Evolutionary conservation across 2,329 filamentous ascomycete genomes (phyloP).

Genomic region (Alternaria consortialis): DNA sequence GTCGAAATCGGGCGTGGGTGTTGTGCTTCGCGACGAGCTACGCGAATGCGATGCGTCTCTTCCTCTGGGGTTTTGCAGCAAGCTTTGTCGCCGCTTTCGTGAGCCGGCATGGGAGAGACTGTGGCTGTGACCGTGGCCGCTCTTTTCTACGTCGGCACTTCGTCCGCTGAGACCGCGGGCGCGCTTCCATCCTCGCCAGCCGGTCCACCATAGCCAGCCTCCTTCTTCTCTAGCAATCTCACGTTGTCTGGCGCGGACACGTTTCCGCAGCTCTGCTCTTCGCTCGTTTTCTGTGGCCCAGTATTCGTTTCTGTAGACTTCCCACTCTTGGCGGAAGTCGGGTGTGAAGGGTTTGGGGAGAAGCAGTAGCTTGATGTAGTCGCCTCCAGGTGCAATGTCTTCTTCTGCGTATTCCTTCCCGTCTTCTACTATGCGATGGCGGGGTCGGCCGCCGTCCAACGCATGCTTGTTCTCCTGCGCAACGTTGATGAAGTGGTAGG

Average conservation of each 20-base stretch:
- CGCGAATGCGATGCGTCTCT: slow-evolving; percentile 43
- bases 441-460: slow-evolving; percentile 33
- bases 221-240: slow-evolving; percentile 73
- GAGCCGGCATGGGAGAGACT: slow-evolving; percentile 27
- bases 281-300: slow-evolving; percentile 98
- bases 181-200: slow-evolving; percentile 67
- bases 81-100: slow-evolving; percentile 43
- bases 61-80: slow-evolving; percentile 29
- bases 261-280: slow-evolving; percentile 74
- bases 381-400: slow-evolving; percentile 87
- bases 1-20: slow-evolving; percentile 46
- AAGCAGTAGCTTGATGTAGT: slow-evolving; percentile 89
- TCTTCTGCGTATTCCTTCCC: slow-evolving; percentile 77
- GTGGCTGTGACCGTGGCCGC: slow-evolving; percentile 19
- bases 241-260: slow-evolving; percentile 73
- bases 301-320: slow-evolving; percentile 90
- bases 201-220: slow-evolving; percentile 87
- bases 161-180: slow-evolving; percentile 40
- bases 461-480: slow-evolving; percentile 44
- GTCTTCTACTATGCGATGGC: slow-evolving; percentile 61
- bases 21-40: slow-evolving; percentile 43
- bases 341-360: slow-evolving; percentile 95
- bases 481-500: slow-evolving; percentile 80
- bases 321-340: slow-evolving; percentile 96
- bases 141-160: slow-evolving; percentile 44